Evolutionary conservation across 2,329 filamentous ascomycete species (phyloP).

Genomic region (Alternaria consortialis): DNA sequence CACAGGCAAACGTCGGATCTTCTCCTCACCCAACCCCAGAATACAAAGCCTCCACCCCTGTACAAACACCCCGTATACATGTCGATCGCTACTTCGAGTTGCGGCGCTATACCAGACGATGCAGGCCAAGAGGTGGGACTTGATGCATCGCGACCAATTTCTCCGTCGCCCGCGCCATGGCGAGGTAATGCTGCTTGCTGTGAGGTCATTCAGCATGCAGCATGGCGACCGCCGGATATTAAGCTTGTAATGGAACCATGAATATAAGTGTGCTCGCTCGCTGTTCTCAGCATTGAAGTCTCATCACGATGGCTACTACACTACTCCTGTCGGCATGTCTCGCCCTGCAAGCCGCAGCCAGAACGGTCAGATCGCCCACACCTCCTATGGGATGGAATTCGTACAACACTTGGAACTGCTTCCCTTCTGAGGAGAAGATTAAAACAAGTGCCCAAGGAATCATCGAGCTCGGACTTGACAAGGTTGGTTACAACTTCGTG

Average conservation of each 20-base stretch:
- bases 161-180: constrained; percentile 9
- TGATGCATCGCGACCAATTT: constrained; percentile 11
- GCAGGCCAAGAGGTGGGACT: constrained; percentile 12
- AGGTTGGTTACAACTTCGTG: constrained; percentile 65
- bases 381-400: constrained; percentile 63
- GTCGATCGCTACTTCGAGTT: constrained; percentile 1
- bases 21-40: constrained; percentile 9
- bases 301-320: not conserved
- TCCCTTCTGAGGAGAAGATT: constrained; percentile 59
- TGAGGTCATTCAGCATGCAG: constrained; percentile 3
- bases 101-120: not conserved
- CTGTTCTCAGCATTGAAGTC: not conserved
- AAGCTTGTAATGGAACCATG: not conserved
- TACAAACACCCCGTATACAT: not conserved
- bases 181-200: not conserved
- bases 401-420: constrained; percentile 66
- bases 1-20: constrained; percentile 3
- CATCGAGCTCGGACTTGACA: constrained; percentile 60
- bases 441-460: constrained; percentile 63
- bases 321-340: constrained; percentile 12
- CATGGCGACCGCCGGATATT: not conserved
- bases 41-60: not conserved
- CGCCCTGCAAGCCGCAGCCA: constrained; percentile 22
- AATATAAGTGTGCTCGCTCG: not conserved
- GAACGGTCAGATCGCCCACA: constrained; percentile 33